Conservation (phyloP, 1,284 basidiomycete genomes). For the Ceratobasidium sp. region DNA sequence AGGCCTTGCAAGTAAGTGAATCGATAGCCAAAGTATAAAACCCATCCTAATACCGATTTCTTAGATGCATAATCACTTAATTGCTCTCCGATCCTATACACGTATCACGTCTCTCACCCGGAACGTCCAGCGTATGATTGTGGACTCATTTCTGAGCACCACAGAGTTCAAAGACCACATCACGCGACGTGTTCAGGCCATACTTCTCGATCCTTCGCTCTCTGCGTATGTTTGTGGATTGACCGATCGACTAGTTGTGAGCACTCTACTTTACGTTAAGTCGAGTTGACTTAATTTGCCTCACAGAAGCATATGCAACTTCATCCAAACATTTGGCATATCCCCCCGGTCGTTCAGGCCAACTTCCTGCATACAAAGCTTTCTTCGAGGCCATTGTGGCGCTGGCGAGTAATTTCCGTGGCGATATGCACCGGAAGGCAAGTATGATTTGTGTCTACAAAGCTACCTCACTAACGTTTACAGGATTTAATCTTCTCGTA, state of each 20-base stretch:
- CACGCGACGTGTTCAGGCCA: slow-evolving; percentile 19
- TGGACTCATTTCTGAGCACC: slow-evolving; percentile 23
- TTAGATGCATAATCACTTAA: slow-evolving; percentile 16
- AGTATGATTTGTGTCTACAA: not conserved
- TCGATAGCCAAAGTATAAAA: not conserved
- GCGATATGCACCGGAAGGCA: slow-evolving; percentile 33
- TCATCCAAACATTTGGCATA: slow-evolving; percentile 19
- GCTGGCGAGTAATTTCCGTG: slow-evolving; percentile 30
- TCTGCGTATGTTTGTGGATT: slow-evolving; percentile 18
- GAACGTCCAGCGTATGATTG: not conserved
- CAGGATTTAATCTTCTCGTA: not conserved
- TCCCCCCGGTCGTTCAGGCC: slow-evolving; percentile 24
- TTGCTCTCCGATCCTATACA: slow-evolving; percentile 20
- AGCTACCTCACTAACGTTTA: not conserved
- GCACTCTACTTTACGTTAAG: not conserved
- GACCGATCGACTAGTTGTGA: slow-evolving; percentile 21
- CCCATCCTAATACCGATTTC: not conserved
- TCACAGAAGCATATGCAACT: slow-evolving; percentile 36
- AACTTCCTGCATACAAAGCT: slow-evolving; percentile 20
- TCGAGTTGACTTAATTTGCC: not conserved
- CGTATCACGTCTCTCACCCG: slow-evolving; percentile 14
- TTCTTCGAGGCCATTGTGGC: slow-evolving; percentile 20
- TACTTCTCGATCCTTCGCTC: slow-evolving; percentile 7
- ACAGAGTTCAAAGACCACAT: slow-evolving; percentile 25
- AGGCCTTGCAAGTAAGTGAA: slow-evolving; percentile 15